Percentiles rank a stretch among this genome's conserved stretches.
These are phyloP conservation scores for Hyphopichia fennica DNA, from an alignment of 1,139 yeast species.

Conservation along the genomic window DNA sequence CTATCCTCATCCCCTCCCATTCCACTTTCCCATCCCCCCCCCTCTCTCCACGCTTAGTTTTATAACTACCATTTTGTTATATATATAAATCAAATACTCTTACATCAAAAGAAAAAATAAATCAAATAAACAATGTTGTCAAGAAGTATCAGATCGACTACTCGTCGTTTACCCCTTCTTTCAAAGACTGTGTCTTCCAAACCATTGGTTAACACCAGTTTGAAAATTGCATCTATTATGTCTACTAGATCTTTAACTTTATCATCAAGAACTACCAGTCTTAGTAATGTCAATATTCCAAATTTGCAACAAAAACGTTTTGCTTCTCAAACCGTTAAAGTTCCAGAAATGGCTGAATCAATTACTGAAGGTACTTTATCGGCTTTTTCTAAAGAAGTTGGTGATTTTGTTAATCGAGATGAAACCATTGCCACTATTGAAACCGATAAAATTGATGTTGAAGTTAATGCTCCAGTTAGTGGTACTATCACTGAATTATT, in stretches of 20 bases:
- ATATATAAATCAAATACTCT: not conserved
- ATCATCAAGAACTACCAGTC: constrained; percentile 3
- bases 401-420: constrained; percentile 85
- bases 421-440: constrained; percentile 96
- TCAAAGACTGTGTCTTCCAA: constrained; percentile 4
- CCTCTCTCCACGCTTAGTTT: too few relatives aligned
- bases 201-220: constrained; percentile 3
- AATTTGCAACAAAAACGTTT: constrained; percentile 27
- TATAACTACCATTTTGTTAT: too few relatives aligned
- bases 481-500: constrained; percentile 88
- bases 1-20: too few relatives aligned
- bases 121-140: constrained; percentile 23
- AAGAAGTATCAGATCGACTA: constrained; percentile 18
- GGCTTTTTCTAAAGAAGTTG: constrained; percentile 76
- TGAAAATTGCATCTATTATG: constrained; percentile 9
- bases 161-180: constrained; percentile 18
- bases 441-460: constrained; percentile 97
- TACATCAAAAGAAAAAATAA: not conserved
- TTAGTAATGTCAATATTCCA: constrained; percentile 11
- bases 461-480: constrained; percentile 90
- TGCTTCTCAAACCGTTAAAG: constrained; percentile 65
- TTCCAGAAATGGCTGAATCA: constrained; percentile 99
- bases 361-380: constrained; percentile 95
- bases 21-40: too few relatives aligned
- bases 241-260: constrained; percentile 14